Base-by-base conservation (phyloP, 1,139 yeast species). In the Blastobotrys niveus region DNA sequence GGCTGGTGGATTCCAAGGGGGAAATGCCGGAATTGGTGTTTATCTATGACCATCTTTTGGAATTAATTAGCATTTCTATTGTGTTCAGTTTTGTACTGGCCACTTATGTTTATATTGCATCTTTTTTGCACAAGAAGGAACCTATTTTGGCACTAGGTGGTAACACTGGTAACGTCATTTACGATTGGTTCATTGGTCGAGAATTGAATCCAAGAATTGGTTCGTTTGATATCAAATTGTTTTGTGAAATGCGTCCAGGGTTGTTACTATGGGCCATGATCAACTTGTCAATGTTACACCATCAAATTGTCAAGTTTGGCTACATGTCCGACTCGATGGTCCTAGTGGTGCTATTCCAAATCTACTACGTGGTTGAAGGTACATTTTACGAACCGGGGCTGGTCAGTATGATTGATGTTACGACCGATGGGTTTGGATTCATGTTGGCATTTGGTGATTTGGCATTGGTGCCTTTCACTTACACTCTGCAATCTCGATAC, bases 111-210 rank as follows among this genome's bases (percentile, higher is more conserved):
- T 89, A 87, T 62, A 46, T 79, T 5, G 61, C 64, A 27, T 85
- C 96, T 2, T 89, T 80, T 59, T 53, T 81, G 80, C 15, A 79
- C 78, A 3, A 47, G 19, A 70, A 68, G 15, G 93, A 85, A 58
- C 73, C 85, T 49, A 77, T 89, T 35, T 71, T 91, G 47, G 91
- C 96, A 0, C 67, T 76, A 34, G 93, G 93, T 39, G 98, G 98
- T 3, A 91, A 91, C 65, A 73, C 95, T 0, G 86, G 87, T 0
- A 80, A 77, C 54, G 53, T 67, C 1, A 57, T 89, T 24, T 91
- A 85, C 61, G 96, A 91, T 64, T 91, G 96, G 96, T 93, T 87
- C 60, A 88, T 91, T 62, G 99, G 99, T 24, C 77, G 98, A 45
- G 97, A 91, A 63, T 71, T 93, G 60, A 93, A 93, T 61, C 98